phyloP scores from a whole-genome alignment of 768 basidiomycete genomes.

The Lactarius pseudohatsudake region DNA sequence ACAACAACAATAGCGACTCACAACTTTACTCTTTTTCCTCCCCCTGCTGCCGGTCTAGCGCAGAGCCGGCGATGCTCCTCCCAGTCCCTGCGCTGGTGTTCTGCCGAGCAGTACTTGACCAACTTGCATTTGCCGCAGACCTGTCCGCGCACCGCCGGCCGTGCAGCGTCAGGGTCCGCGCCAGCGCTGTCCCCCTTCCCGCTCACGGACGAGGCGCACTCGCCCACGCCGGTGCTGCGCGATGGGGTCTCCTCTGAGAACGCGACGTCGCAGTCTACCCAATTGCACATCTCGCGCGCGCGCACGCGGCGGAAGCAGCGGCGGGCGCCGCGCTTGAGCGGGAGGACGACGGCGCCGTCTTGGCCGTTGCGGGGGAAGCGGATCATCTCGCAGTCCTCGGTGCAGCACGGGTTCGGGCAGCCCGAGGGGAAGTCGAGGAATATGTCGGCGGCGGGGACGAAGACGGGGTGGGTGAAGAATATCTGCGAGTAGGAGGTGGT shows the following conservation, averaged over 20 bases:
- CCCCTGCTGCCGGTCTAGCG: conserved; percentile 36
- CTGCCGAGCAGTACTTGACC: conserved; percentile 73
- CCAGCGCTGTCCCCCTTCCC: conserved; percentile 20
- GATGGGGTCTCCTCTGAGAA: conserved; percentile 52
- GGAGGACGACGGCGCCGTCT: conserved; percentile 59
- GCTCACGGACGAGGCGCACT: conserved; percentile 30
- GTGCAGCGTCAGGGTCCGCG: conserved; percentile 18
- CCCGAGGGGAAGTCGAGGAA: conserved; percentile 79
- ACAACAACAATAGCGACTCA: conserved; percentile 6
- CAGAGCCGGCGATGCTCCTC: conserved; percentile 75
- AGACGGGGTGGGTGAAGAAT: conserved; percentile 69
- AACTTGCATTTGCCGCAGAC: conserved; percentile 76
- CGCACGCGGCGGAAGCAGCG: conserved; percentile 44
- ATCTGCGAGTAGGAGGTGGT: conserved; percentile 81
- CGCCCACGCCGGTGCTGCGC: conserved; percentile 35
- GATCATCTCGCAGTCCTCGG: conserved; percentile 81
- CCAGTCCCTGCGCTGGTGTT: conserved; percentile 78
- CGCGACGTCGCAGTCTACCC: conserved; percentile 69
- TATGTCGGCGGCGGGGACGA: conserved; percentile 68
- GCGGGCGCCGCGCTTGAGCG: conserved; percentile 51
- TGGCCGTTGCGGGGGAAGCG: conserved; percentile 69
- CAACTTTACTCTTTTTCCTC: conserved; percentile 2
- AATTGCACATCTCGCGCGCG: conserved; percentile 73
- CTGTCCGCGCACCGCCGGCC: conserved; percentile 43
- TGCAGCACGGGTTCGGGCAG: conserved; percentile 76